phyloP scores from a whole-genome alignment of 371 early-diverging fungal genomes.

The Saksenaea oblongispora region DNA sequence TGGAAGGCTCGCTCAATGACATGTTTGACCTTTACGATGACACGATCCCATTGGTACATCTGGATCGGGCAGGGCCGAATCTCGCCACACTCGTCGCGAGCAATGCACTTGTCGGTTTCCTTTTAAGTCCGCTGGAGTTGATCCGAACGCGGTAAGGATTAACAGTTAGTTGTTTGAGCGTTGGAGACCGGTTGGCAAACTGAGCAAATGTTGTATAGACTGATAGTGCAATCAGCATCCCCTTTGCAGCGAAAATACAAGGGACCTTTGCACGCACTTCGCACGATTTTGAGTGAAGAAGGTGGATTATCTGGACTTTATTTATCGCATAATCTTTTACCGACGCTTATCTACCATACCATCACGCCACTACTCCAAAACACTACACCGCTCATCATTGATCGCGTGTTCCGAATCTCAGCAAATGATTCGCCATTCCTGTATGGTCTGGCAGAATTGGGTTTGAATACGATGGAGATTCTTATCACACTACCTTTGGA shows the following conservation, averaged over 20 bases:
- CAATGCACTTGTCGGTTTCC: constrained; percentile 66
- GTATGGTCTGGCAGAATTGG: constrained; percentile 69
- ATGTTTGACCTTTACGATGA: constrained; percentile 78
- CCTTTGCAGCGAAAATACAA: constrained; percentile 78
- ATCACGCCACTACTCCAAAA: constrained; percentile 74
- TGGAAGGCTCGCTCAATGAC: constrained; percentile 78
- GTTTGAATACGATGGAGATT: constrained; percentile 69
- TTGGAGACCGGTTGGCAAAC: not conserved
- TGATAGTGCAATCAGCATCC: constrained; percentile 75
- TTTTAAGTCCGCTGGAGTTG: constrained; percentile 82
- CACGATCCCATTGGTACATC: constrained; percentile 71
- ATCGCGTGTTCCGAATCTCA: constrained; percentile 68
- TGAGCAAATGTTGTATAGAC: constrained; percentile 9
- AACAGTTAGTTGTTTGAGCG: not conserved
- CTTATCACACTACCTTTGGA: constrained; percentile 85
- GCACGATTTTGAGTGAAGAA: constrained; percentile 78
- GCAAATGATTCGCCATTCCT: constrained; percentile 67
- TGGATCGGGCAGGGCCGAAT: constrained; percentile 68
- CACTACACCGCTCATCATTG: constrained; percentile 70
- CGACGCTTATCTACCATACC: constrained; percentile 78
- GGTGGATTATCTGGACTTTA: constrained; percentile 78
- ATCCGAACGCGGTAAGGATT: constrained; percentile 67
- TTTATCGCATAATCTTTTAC: constrained; percentile 66
- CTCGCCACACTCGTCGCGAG: constrained; percentile 72
- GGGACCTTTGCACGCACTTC: constrained; percentile 73